Evolutionary conservation across 805 yeast genomes (phyloP), one percentile per base, ranked within the genome.

Genomic region (Pichia phayaonensis): DNA sequence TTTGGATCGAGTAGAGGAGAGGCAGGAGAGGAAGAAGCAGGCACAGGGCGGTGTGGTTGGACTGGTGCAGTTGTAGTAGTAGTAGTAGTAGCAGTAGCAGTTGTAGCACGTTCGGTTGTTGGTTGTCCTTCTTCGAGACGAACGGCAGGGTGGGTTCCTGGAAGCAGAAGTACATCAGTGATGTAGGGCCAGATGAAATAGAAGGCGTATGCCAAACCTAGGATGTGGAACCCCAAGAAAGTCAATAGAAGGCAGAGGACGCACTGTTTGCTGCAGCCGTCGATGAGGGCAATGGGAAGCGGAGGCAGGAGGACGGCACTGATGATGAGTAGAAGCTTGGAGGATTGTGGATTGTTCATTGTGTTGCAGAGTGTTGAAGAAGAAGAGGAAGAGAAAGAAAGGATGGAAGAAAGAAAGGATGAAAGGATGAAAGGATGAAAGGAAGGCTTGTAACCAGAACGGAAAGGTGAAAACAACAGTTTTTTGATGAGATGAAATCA

Each of bases 271-370:
- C 84, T 71, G 57, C 79, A 48, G 1, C 94, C 94, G 45, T 80
- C 69, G 60, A 89, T 73, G 38, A 83, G 72, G 64, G 81, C 66
- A 12, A 86, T 90, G 0, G 90, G 86, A 13, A 85, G 70, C 0
- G 94, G 94, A 2, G 95, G 94, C 61, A 83, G 73, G 46, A 85
- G 71, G 46, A 84, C 73, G 3, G 88, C 83, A 8, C 81, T 61
- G 1, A 81, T 56, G 50, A 81, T 79, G 16, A 86, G 75, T 15
- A 80, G 62, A n/a, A 81, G 8, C 11, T 18, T 26, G 22, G 40
- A 10, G 1, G 26, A 6, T 13, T 8, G 18, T 18, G 24, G 36
- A 20, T 27, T 29, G 26, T 16, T 5, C 27, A 18, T n/a, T 18
- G 24, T 13, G 42, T 23, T 36, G 12, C 22, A 16, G 34, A 41